Percentiles rank a stretch among this genome's conserved stretches.
Evolutionary conservation across 2,329 filamentous ascomycete genomes (phyloP).

Genomic region (Colletotrichum noveboracense): DNA sequence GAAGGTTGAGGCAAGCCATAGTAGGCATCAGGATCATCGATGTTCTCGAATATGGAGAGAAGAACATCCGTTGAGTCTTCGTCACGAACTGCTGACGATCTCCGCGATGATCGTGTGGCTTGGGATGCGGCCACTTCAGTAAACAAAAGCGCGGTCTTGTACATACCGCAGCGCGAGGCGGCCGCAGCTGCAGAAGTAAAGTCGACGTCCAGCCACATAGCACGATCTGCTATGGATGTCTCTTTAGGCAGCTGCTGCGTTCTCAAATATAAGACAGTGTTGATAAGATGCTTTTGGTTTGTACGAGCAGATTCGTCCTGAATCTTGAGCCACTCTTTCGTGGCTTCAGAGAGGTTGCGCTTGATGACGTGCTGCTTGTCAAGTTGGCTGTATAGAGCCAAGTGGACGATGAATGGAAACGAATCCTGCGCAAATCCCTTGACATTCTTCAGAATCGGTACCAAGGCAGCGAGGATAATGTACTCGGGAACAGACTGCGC

Average conservation of each 20-base stretch:
- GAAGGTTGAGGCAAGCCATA: constrained; percentile 86
- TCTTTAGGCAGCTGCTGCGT: constrained; percentile 80
- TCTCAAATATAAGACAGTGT: constrained; percentile 85
- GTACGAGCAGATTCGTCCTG: constrained; percentile 30
- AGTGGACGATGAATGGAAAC: constrained; percentile 85
- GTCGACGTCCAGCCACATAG: constrained; percentile 87
- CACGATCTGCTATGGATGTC: constrained; percentile 76
- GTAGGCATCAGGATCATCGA: constrained; percentile 95
- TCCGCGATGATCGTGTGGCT: constrained; percentile 61
- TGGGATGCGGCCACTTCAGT: constrained; percentile 74
- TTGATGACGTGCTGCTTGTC: constrained; percentile 65
- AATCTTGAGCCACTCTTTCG: constrained; percentile 67
- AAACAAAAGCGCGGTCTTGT: constrained; percentile 84
- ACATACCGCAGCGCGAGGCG: constrained; percentile 81
- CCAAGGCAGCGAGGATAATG: constrained; percentile 72
- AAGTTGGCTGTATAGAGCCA: constrained; percentile 75
- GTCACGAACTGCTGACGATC: constrained; percentile 65
- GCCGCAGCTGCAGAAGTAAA: constrained; percentile 72
- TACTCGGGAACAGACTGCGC: constrained; percentile 64
- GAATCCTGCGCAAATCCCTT: constrained; percentile 74
- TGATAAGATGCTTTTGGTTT: constrained; percentile 76
- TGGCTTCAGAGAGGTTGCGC: constrained; percentile 67
- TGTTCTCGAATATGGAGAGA: constrained; percentile 84
- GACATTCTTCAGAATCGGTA: constrained; percentile 68
- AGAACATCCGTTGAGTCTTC: constrained; percentile 71